Evolutionary conservation across 1,284 basidiomycete species (phyloP).

Genomic region (Xanthoconium separans): DNA sequence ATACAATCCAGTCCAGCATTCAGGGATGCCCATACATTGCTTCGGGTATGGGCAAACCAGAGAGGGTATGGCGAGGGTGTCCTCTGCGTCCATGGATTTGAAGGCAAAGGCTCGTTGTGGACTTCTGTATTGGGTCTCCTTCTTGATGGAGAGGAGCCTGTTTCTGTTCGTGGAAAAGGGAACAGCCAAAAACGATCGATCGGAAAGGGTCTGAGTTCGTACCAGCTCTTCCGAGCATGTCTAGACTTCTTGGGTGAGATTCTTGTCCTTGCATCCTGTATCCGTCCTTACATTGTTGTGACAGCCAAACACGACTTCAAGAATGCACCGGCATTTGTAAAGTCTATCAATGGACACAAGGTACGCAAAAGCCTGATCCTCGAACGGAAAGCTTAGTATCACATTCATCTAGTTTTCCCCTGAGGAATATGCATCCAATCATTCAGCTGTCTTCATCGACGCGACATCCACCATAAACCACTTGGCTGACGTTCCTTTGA

Average conservation of each 20-base stretch:
- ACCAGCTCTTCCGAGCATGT: conserved; percentile 82
- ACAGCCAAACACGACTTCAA: conserved; percentile 72
- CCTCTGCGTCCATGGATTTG: conserved; percentile 67
- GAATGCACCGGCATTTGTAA: conserved; percentile 65
- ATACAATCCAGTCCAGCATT: conserved; percentile 67
- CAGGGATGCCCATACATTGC: conserved; percentile 73
- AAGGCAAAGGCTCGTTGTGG: conserved; percentile 70
- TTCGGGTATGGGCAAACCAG: conserved; percentile 90
- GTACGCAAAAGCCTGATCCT: conserved; percentile 33
- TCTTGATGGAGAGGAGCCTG: conserved; percentile 65
- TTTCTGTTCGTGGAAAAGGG: conserved; percentile 22
- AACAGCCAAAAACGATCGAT: conserved; percentile 52
- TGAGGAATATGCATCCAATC: conserved; percentile 50
- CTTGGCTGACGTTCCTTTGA: conserved; percentile 71
- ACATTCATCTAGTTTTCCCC: conserved; percentile 45
- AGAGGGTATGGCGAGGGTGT: conserved; percentile 69
- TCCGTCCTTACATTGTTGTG: conserved; percentile 8
- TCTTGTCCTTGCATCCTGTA: neutral
- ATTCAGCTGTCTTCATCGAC: conserved; percentile 74
- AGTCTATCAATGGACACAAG: conserved; percentile 46
- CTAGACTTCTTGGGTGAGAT: conserved; percentile 73
- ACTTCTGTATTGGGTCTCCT: conserved; percentile 68
- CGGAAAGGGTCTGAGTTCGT: conserved; percentile 77
- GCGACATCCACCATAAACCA: conserved; percentile 80
- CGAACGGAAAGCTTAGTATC: conserved; percentile 3